phyloP scores from a whole-genome alignment of 805 yeast genomes.

The Candida ponderosae region DNA sequence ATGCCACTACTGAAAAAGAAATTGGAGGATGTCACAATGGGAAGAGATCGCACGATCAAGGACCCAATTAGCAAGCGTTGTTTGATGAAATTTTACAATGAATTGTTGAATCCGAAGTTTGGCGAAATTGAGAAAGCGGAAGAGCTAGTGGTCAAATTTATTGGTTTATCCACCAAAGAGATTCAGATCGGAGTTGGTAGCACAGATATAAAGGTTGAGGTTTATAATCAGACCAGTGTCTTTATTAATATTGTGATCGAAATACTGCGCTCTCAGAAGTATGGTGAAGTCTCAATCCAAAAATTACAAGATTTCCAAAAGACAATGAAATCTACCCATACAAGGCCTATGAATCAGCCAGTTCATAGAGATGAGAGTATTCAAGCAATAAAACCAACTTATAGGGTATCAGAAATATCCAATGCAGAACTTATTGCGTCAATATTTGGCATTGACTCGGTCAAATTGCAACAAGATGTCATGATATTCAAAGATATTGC shows the following conservation, averaged over 20 bases:
- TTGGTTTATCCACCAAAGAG: conserved; percentile 46
- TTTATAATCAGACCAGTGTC: conserved; percentile 12
- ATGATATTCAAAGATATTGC: conserved; percentile 31
- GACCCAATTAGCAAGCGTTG: conserved; percentile 50
- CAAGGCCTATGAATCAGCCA: conserved; percentile 6
- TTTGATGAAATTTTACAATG: conserved; percentile 56
- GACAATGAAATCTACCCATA: conserved; percentile 15
- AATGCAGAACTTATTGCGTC: conserved; percentile 37
- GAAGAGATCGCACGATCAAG: conserved; percentile 22
- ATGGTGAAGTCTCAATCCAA: conserved; percentile 28
- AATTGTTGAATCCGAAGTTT: conserved; percentile 40
- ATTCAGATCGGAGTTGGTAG: conserved; percentile 25
- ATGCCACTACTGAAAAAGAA: conserved; percentile 30
- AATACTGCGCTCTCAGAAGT: conserved; percentile 11
- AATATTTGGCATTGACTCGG: conserved; percentile 41
- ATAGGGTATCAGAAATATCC: conserved; percentile 46
- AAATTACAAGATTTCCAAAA: conserved; percentile 36
- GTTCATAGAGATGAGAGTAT: conserved; percentile 1
- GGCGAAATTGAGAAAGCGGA: conserved; percentile 27
- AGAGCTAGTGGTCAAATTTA: conserved; percentile 45
- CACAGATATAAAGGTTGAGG: conserved; percentile 9
- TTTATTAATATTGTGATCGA: conserved; percentile 10
- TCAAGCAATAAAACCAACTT: conserved; percentile 38
- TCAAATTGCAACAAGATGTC: conserved; percentile 48
- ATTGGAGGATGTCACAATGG: conserved; percentile 40